Evolutionary conservation across 179 eudicot species (phyloP).

Genomic region (Silene vulgaris): DNA sequence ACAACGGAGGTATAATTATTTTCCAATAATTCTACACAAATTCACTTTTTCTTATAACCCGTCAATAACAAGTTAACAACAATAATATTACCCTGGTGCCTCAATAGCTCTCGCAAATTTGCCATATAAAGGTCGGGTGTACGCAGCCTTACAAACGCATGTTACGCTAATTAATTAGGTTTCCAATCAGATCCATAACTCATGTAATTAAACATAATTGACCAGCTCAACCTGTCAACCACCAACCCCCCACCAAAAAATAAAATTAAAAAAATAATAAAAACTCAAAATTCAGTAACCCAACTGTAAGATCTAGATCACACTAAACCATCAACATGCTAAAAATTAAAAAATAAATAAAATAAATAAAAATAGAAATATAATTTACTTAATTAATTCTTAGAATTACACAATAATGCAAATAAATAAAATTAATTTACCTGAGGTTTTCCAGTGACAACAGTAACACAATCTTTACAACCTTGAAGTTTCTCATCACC

Average conservation of each 20-base stretch:
- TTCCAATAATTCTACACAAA: too few relatives aligned
- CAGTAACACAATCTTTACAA: conserved; percentile 83
- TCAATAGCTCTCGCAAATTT: too few relatives aligned
- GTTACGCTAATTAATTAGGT: neutral
- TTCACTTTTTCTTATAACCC: too few relatives aligned
- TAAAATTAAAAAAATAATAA: neutral
- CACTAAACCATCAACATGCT: conserved; percentile 5
- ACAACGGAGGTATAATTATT: too few relatives aligned
- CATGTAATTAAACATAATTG: neutral
- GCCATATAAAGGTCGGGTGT: neutral
- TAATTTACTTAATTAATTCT: neutral
- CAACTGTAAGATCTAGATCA: conserved; percentile 34
- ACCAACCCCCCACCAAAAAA: neutral
- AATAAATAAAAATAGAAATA: neutral
- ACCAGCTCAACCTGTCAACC: conserved; percentile 5
- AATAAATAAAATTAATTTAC: conserved; percentile 23
- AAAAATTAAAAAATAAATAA: neutral
- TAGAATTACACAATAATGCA: neutral
- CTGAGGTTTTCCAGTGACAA: conserved; percentile 78
- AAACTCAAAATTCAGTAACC: conserved; percentile 7
- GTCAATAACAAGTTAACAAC: too few relatives aligned
- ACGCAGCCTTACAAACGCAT: neutral
- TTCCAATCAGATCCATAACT: conserved; percentile 4
- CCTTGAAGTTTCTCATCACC: conserved; percentile 93
- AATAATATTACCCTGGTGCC: neutral